A percentile compares a stretch with the other conserved stretches of the same genome.
These are phyloP conservation scores for Lasiosphaeria miniovina DNA, from an alignment of 495 filamentous ascomycete genomes.

Conservation along the genomic window DNA sequence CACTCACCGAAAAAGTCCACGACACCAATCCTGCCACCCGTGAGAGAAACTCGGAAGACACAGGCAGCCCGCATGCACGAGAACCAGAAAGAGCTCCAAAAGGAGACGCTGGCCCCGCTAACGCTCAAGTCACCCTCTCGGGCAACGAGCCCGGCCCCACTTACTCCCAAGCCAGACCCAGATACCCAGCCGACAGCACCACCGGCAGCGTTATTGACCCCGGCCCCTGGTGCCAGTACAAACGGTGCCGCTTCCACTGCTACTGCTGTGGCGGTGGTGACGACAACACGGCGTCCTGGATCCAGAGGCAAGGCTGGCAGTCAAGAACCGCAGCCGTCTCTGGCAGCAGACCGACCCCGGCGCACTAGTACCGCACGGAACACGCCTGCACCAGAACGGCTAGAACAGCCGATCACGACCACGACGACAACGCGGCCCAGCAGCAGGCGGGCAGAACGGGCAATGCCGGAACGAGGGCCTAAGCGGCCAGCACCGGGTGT, in stretches of 20 bases:
- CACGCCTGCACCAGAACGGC: conserved; percentile 49
- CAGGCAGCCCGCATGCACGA: conserved; percentile 29
- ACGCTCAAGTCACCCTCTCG: conserved; percentile 32
- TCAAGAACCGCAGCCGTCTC: conserved; percentile 45
- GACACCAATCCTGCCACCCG: conserved; percentile 52
- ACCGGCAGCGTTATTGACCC: conserved; percentile 15
- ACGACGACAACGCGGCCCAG: conserved; percentile 31
- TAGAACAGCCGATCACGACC: background rate
- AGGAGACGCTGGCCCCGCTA: conserved; percentile 17
- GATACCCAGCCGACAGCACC: conserved; percentile 23
- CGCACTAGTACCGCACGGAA: conserved; percentile 57
- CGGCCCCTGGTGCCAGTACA: conserved; percentile 15
- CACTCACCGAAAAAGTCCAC: conserved; percentile 48
- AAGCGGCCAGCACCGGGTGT: conserved; percentile 77
- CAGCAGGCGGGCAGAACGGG: conserved; percentile 21
- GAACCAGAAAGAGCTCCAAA: conserved; percentile 21
- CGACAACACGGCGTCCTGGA: conserved; percentile 37
- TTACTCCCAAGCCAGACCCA: conserved; percentile 31
- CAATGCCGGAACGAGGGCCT: conserved; percentile 27
- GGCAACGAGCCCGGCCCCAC: conserved; percentile 26
- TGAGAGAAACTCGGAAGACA: conserved; percentile 37
- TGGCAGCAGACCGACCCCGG: conserved; percentile 50
- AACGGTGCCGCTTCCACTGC: too few species aligned
- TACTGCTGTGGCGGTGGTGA: background rate
- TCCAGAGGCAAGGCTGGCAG: conserved; percentile 50